Conservation (phyloP, 2,329 filamentous ascomycete species). For the Verticillium nubilum region DNA sequence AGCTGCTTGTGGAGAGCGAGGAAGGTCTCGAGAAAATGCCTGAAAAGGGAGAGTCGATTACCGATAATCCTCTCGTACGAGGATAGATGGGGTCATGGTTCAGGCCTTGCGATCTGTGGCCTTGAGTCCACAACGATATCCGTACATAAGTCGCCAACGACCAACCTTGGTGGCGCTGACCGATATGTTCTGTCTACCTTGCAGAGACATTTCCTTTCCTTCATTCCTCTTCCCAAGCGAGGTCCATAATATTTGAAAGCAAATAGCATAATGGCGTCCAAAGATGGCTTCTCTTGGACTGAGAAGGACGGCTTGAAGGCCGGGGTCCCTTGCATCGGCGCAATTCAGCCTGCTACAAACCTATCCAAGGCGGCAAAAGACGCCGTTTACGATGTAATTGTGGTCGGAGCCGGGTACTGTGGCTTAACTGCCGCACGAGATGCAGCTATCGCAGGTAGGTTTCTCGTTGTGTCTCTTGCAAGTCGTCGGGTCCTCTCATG, state of each 20-base stretch:
- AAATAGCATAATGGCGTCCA: slow-evolving; percentile 17
- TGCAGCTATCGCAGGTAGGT: slow-evolving; percentile 19
- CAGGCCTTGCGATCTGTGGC: too few relatives aligned
- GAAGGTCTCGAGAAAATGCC: background rate
- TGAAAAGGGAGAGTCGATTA: background rate
- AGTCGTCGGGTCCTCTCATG: background rate
- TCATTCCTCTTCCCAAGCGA: background rate
- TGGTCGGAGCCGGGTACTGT: slow-evolving; percentile 24
- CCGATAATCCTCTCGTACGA: background rate
- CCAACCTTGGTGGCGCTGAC: background rate
- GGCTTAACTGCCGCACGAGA: slow-evolving; percentile 23
- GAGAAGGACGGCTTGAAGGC: slow-evolving; percentile 19
- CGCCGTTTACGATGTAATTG: slow-evolving; percentile 19
- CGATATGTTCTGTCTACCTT: background rate
- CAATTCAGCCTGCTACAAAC: slow-evolving; percentile 20
- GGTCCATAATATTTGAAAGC: background rate
- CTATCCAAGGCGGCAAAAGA: slow-evolving; percentile 2
- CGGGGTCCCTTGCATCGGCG: slow-evolving; percentile 23
- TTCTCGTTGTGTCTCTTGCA: background rate
- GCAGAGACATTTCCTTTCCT: background rate
- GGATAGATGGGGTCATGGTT: background rate
- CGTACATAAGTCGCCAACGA: background rate
- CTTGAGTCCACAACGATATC: too few relatives aligned
- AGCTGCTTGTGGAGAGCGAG: background rate
- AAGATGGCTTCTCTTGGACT: slow-evolving; percentile 25